Percentiles rank a stretch among this genome's conserved stretches.
phyloP scores from a whole-genome alignment of 2,329 filamentous ascomycete genomes.

The Penicillium sp. region DNA sequence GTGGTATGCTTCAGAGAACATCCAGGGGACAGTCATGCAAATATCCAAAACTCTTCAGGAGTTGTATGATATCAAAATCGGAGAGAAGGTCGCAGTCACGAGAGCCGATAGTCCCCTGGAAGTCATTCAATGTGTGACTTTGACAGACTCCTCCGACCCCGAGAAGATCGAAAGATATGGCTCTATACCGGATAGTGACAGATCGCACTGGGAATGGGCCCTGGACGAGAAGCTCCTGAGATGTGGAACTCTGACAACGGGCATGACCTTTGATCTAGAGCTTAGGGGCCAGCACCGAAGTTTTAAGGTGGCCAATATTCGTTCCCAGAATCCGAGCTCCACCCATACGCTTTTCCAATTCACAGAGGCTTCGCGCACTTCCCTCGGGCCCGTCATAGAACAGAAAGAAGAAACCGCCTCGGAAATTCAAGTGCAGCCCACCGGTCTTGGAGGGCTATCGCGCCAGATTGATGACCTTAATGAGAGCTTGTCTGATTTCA shows the following conservation, averaged over 20 bases:
- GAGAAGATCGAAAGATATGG: constrained; percentile 40
- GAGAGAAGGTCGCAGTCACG: constrained; percentile 67
- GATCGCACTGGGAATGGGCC: constrained; percentile 51
- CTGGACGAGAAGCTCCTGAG: constrained; percentile 49
- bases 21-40: constrained; percentile 69
- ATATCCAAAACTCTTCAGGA: constrained; percentile 74
- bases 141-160: constrained; percentile 60
- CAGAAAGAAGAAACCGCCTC: constrained; percentile 13
- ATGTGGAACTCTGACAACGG: constrained; percentile 69
- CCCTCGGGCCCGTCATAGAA: constrained; percentile 31
- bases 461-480: constrained; percentile 68
- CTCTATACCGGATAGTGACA: constrained; percentile 39
- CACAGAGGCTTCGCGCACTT: constrained; percentile 34
- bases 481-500: constrained; percentile 62
- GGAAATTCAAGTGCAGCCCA: constrained; percentile 36
- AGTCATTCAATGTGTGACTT: constrained; percentile 59
- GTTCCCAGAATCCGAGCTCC: constrained; percentile 43
- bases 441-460: constrained; percentile 68
- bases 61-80: constrained; percentile 70
- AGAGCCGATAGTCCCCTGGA: constrained; percentile 54
- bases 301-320: constrained; percentile 64
- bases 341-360: constrained; percentile 39
- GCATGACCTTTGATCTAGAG: constrained; percentile 68
- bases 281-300: constrained; percentile 59
- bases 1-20: constrained; percentile 63